phyloP scores from a whole-genome alignment of 1,284 basidiomycete species.

The Papiliotrema nemorosa region DNA sequence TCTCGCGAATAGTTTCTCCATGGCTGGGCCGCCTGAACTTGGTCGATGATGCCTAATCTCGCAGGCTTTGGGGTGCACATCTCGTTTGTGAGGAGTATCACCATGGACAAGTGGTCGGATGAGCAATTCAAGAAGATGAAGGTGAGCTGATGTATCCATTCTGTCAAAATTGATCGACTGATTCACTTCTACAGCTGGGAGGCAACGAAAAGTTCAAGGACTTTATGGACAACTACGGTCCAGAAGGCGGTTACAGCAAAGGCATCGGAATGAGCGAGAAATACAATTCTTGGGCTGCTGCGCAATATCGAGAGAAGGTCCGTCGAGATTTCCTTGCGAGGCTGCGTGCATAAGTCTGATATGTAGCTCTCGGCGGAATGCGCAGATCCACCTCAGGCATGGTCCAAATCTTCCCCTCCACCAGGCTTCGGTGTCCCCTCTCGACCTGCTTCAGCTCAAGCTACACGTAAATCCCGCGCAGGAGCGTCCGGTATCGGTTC shows the following conservation, averaged over 20 bases:
- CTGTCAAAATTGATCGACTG: neutral
- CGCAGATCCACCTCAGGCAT: constrained; percentile 37
- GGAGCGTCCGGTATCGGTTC: constrained; percentile 25
- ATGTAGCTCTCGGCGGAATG: constrained; percentile 41
- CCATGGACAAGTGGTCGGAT: constrained; percentile 93
- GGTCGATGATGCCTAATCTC: too few species aligned
- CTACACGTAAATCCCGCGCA: constrained; percentile 45
- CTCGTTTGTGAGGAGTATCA: constrained; percentile 85
- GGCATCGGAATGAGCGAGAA: constrained; percentile 69
- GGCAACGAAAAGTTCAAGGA: constrained; percentile 76
- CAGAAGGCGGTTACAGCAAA: constrained; percentile 70
- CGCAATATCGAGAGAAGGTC: constrained; percentile 88
- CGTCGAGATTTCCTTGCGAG: constrained; percentile 2
- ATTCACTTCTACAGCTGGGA: constrained; percentile 74
- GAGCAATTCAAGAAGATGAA: constrained; percentile 88
- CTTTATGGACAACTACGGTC: constrained; percentile 71
- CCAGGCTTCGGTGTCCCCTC: constrained; percentile 27
- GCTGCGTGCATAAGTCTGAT: neutral
- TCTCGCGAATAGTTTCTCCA: too few species aligned
- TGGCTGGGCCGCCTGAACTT: too few species aligned
- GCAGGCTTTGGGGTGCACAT: constrained; percentile 44
- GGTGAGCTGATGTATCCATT: constrained; percentile 52
- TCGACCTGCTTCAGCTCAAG: constrained; percentile 41
- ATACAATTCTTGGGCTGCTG: constrained; percentile 87
- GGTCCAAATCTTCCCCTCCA: constrained; percentile 45